Conservation (phyloP, 768 basidiomycete genomes). For the Daedalea quercina region DNA sequence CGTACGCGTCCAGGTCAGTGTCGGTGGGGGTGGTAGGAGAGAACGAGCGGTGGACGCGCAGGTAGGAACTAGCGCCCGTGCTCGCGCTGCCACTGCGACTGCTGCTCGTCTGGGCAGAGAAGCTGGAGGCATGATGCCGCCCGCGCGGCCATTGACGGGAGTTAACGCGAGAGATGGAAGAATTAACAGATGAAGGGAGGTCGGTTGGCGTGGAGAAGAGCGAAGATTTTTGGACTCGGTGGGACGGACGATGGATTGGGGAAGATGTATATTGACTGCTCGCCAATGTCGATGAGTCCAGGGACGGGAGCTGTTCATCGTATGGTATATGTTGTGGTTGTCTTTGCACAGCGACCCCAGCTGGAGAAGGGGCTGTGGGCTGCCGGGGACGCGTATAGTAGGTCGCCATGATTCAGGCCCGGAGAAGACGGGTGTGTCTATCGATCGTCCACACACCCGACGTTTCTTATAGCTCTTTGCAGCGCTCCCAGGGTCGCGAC, state of each 20-base stretch:
- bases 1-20: neutral
- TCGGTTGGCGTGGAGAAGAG: slow-evolving; percentile 17
- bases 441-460: neutral
- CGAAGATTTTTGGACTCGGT: slow-evolving; percentile 16
- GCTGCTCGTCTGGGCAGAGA: neutral
- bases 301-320: neutral
- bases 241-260: slow-evolving; percentile 19
- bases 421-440: neutral
- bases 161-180: neutral
- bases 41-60: neutral
- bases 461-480: neutral
- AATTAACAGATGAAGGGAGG: neutral
- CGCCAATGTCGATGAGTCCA: slow-evolving; percentile 2
- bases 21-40: neutral
- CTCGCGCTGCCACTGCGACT: neutral
- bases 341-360: neutral
- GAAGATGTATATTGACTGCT: slow-evolving; percentile 22
- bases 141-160: neutral
- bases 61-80: neutral
- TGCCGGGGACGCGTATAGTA: slow-evolving; percentile 12
- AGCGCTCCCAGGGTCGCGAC: neutral
- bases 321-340: neutral
- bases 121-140: neutral
- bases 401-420: slow-evolving; percentile 10
- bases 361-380: neutral